Conservation (phyloP, 495 filamentous ascomycete genomes). For the Aspergillus coremiiformis region DNA sequence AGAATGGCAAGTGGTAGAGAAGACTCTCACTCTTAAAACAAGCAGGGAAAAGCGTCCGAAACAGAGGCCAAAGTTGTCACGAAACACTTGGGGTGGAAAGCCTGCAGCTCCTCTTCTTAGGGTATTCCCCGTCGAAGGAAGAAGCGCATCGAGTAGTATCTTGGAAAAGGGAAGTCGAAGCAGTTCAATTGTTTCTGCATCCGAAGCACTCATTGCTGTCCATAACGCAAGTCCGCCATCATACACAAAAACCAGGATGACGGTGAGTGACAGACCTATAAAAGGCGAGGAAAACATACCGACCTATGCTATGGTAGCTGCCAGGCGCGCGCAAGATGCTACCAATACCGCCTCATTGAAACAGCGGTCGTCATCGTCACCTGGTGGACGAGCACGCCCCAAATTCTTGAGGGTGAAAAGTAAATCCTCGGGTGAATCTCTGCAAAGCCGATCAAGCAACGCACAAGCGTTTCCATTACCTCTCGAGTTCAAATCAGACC, state of each 20-base stretch:
- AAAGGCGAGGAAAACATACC: constrained; percentile 22
- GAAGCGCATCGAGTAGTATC: constrained; percentile 28
- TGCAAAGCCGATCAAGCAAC: constrained; percentile 23
- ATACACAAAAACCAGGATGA: constrained; percentile 8
- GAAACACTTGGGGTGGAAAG: constrained; percentile 26
- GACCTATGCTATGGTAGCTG: constrained; percentile 24
- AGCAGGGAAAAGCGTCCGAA: constrained; percentile 10
- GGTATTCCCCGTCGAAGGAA: constrained; percentile 25
- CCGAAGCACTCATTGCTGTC: constrained; percentile 35
- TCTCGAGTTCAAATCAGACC: constrained; percentile 25
- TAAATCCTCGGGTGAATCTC: constrained; percentile 32
- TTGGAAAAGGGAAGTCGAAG: constrained; percentile 11
- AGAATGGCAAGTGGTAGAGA: constrained; percentile 36
- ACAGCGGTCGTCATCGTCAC: constrained; percentile 22
- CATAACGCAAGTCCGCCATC: constrained; percentile 30
- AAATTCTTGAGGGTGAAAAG: constrained; percentile 17
- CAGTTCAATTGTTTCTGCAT: constrained; percentile 26
- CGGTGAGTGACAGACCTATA: background rate
- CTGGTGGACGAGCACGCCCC: constrained; percentile 11
- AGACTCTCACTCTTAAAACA: constrained; percentile 15
- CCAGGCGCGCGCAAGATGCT: constrained; percentile 15
- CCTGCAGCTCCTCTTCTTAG: constrained; percentile 29
- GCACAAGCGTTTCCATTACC: constrained; percentile 28
- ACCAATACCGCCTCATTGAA: constrained; percentile 12
- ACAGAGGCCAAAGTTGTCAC: constrained; percentile 18